Conservation (phyloP, 352 stramenopile species). For the Phytophthora sansomeana region DNA sequence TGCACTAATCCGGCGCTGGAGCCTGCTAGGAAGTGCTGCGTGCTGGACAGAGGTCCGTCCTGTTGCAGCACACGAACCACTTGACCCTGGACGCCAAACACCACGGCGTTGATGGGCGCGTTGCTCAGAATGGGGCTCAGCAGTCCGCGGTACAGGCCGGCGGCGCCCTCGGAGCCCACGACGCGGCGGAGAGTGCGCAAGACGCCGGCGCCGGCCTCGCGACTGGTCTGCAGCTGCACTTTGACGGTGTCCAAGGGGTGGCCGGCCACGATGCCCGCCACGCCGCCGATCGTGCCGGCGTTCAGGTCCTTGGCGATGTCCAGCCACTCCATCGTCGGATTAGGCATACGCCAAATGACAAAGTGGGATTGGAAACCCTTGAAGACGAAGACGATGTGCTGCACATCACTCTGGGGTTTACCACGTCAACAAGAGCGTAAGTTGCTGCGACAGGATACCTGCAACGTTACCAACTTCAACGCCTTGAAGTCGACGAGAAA, state of each 20-base stretch:
- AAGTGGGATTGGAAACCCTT: slow-evolving; percentile 3
- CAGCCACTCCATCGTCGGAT: slow-evolving; percentile 64
- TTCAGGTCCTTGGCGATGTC: slow-evolving; percentile 82
- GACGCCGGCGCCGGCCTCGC: slow-evolving; percentile 37
- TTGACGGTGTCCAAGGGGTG: slow-evolving; percentile 89
- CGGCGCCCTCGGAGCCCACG: slow-evolving; percentile 51
- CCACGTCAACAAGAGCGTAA: not conserved
- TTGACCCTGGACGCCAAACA: slow-evolving; percentile 77
- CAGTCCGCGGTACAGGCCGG: slow-evolving; percentile 74
- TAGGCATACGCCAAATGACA: not conserved
- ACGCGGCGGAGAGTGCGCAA: slow-evolving; percentile 60
- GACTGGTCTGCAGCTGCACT: slow-evolving; percentile 77
- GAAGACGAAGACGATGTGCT: slow-evolving; percentile 3
- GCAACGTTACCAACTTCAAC: not conserved
- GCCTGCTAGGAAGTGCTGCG: slow-evolving; percentile 64
- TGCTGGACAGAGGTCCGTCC: slow-evolving; percentile 45
- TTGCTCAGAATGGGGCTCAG: slow-evolving; percentile 84
- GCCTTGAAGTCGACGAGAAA: too few relatives aligned
- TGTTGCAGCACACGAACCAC: slow-evolving; percentile 51
- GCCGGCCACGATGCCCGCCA: slow-evolving; percentile 76
- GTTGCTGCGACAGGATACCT: not conserved
- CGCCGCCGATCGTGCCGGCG: slow-evolving; percentile 74
- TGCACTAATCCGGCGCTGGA: slow-evolving; percentile 65
- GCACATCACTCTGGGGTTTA: not conserved
- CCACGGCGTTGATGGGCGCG: slow-evolving; percentile 84